A percentile compares a stretch with the other conserved stretches of the same genome.
phyloP scores from a whole-genome alignment of 2,329 filamentous ascomycete genomes.

The Colletotrichum lindemuthianum region DNA sequence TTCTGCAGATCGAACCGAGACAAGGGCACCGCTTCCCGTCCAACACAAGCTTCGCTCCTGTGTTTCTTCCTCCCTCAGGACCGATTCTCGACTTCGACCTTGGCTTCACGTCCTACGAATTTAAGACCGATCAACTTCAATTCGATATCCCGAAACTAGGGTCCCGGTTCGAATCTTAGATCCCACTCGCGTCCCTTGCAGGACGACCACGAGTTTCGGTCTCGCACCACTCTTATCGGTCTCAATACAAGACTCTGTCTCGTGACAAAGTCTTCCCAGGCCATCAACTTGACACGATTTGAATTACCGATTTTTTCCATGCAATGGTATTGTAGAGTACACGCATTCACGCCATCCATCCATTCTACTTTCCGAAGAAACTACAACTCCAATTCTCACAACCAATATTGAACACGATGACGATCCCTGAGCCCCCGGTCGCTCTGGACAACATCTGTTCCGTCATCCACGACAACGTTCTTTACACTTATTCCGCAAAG shows the following conservation, averaged over 20 bases:
- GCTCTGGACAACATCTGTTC: slow-evolving; percentile 83
- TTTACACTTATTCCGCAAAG: slow-evolving; percentile 82
- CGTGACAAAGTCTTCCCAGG: background rate
- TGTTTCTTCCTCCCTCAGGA: slow-evolving; percentile 20
- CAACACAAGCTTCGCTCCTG: slow-evolving; percentile 18
- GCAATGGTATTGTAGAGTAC: slow-evolving; percentile 30
- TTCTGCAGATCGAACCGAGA: slow-evolving; percentile 41
- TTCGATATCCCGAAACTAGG: slow-evolving; percentile 18
- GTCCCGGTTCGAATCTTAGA: slow-evolving; percentile 20
- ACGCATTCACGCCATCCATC: slow-evolving; percentile 8
- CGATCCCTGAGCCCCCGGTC: slow-evolving; percentile 75
- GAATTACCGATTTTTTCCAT: background rate
- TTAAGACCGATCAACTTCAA: slow-evolving; percentile 8
- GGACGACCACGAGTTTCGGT: background rate
- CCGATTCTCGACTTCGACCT: slow-evolving; percentile 29
- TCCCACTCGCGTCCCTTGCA: slow-evolving; percentile 9
- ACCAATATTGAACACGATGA: slow-evolving; percentile 62
- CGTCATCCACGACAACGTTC: slow-evolving; percentile 79
- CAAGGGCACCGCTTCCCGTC: slow-evolving; percentile 23
- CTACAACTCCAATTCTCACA: slow-evolving; percentile 1
- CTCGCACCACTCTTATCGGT: background rate
- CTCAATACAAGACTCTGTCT: background rate
- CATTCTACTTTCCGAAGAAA: slow-evolving; percentile 6
- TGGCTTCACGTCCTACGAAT: slow-evolving; percentile 14
- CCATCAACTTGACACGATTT: background rate